Conservation (phyloP, 257 asterid genomes). For the Penstemon eatonii region DNA sequence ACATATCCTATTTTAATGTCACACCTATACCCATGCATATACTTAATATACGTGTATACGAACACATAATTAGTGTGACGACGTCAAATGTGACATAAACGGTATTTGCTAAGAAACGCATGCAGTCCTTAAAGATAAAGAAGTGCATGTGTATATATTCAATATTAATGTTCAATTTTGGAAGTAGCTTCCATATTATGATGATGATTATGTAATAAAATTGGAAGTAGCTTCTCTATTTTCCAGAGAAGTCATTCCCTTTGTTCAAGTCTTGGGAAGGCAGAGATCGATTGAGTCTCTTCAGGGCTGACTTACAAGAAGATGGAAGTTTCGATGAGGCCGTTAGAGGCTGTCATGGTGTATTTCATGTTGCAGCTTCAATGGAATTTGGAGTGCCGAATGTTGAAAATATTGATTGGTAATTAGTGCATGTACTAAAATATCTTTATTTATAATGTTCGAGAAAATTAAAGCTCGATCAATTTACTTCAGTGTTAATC, state of each 20-base stretch:
- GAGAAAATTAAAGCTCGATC: background rate
- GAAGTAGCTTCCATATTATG: too few species aligned
- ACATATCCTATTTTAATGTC: too few species aligned
- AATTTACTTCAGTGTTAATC: background rate
- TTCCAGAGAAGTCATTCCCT: conserved; percentile 63
- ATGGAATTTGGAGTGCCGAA: conserved; percentile 66
- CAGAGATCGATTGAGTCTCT: conserved; percentile 50
- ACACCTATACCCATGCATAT: too few species aligned
- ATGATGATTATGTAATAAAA: too few species aligned
- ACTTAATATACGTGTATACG: too few species aligned
- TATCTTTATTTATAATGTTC: background rate
- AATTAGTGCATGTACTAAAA: conserved; percentile 14
- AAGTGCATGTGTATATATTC: too few species aligned
- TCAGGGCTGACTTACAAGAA: conserved; percentile 67
- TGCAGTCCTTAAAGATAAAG: too few species aligned
- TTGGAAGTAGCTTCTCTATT: background rate
- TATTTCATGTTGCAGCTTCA: conserved; percentile 85
- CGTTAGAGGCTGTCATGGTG: conserved; percentile 68
- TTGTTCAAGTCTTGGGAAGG: conserved; percentile 49
- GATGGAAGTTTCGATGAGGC: conserved; percentile 93
- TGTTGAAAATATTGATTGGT: conserved; percentile 52
- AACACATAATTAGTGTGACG: too few species aligned
- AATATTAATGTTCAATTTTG: too few species aligned
- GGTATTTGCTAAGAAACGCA: too few species aligned
- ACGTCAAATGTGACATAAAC: too few species aligned